Conservation (phyloP, 2,329 filamentous ascomycete species). For the Aspergillus terreus region DNA sequence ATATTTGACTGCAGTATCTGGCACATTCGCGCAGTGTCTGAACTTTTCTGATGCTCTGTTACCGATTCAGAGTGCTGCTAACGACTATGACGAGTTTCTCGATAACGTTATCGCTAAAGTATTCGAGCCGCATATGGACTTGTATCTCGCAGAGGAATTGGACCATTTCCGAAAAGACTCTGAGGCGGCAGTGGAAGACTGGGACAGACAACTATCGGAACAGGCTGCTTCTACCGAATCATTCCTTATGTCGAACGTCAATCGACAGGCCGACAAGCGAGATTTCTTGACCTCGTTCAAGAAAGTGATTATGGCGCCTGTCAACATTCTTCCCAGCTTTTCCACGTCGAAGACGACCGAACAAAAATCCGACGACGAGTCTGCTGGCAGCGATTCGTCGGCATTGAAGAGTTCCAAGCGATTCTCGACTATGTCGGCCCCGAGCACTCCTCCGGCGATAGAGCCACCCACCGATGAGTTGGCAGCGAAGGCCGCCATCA, state of each 20-base stretch:
- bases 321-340: slow-evolving; percentile 77
- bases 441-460: slow-evolving; percentile 38
- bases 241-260: slow-evolving; percentile 94
- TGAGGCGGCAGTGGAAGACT: slow-evolving; percentile 71
- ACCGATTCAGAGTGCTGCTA: slow-evolving; percentile 57
- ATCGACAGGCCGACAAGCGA: slow-evolving; percentile 89
- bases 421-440: slow-evolving; percentile 36
- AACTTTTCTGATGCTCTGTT: slow-evolving; percentile 70
- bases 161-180: slow-evolving; percentile 77
- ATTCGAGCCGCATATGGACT: slow-evolving; percentile 89
- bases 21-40: slow-evolving; percentile 80
- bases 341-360: slow-evolving; percentile 56
- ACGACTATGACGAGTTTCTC: slow-evolving; percentile 61
- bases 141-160: slow-evolving; percentile 88
- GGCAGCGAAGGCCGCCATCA: slow-evolving; percentile 94
- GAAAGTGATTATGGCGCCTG: slow-evolving; percentile 98
- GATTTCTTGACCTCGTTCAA: slow-evolving; percentile 96
- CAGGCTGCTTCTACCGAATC: slow-evolving; percentile 88
- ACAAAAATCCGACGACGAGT: slow-evolving; percentile 22
- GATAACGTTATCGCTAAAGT: slow-evolving; percentile 66
- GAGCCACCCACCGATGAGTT: slow-evolving; percentile 86
- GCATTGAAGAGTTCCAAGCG: slow-evolving; percentile 30
- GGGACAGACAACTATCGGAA: slow-evolving; percentile 89
- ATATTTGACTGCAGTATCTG: slow-evolving; percentile 82
- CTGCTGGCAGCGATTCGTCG: slow-evolving; percentile 15